Evolutionary conservation across 1,284 basidiomycete genomes (phyloP).

Genomic region (Athelia psychrophila): DNA sequence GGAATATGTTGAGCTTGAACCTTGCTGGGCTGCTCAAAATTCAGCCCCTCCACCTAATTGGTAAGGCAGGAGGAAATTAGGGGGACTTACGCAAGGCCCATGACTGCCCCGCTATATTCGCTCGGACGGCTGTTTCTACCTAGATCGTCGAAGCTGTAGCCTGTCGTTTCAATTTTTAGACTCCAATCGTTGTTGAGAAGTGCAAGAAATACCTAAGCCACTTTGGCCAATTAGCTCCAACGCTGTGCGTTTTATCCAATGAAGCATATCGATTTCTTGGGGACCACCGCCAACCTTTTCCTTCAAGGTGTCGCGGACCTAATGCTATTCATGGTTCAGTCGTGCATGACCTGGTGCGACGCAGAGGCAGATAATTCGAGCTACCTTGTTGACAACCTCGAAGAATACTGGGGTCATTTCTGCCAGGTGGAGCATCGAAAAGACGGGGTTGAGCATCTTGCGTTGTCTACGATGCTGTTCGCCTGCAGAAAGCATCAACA

Average conservation of each 20-base stretch:
- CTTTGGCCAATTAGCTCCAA: slow-evolving; percentile 31
- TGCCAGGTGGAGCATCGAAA: slow-evolving; percentile 42
- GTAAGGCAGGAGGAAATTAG: too few relatives aligned
- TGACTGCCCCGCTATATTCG: background rate
- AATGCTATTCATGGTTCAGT: too few relatives aligned
- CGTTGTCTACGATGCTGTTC: slow-evolving; percentile 40
- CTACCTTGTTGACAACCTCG: slow-evolving; percentile 30
- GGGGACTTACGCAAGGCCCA: too few relatives aligned
- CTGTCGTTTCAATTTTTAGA: background rate
- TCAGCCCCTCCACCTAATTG: too few relatives aligned
- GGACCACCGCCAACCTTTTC: slow-evolving; percentile 9
- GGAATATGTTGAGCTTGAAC: slow-evolving; percentile 16
- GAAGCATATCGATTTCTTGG: slow-evolving; percentile 35
- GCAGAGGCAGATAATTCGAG: too few relatives aligned
- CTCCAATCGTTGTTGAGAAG: too few relatives aligned
- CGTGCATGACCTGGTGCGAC: too few relatives aligned
- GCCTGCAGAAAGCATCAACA: slow-evolving; percentile 22
- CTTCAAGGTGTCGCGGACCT: slow-evolving; percentile 23
- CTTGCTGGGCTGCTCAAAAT: slow-evolving; percentile 24
- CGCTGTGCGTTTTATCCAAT: slow-evolving; percentile 37
- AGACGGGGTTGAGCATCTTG: slow-evolving; percentile 47
- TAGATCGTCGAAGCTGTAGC: background rate
- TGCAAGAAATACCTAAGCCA: too few relatives aligned
- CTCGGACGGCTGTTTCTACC: background rate
- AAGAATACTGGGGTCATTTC: slow-evolving; percentile 37